A percentile compares a stretch with the other conserved stretches of the same genome.
Evolutionary conservation across 2,329 filamentous ascomycete species (phyloP).

Genomic region (Fusarium haematococcum): DNA sequence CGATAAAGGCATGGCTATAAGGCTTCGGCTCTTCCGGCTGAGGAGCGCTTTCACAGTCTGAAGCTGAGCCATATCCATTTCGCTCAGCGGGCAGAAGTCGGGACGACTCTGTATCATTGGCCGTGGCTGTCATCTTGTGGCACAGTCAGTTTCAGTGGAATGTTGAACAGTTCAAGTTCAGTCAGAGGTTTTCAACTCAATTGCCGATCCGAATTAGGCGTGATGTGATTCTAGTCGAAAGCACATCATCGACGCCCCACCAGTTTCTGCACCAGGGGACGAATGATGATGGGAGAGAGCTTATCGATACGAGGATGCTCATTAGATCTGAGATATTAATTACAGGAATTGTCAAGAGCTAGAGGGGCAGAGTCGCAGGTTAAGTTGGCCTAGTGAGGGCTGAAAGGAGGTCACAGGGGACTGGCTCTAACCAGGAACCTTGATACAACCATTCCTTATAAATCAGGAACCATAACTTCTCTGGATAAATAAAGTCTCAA

Average conservation of each 20-base stretch:
- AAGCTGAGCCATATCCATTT: constrained; percentile 8
- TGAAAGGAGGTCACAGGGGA: neutral
- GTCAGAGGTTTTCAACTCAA: neutral
- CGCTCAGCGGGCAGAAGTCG: constrained; percentile 7
- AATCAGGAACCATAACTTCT: neutral
- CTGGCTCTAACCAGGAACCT: neutral
- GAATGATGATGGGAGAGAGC: neutral
- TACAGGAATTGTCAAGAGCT: neutral
- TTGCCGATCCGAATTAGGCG: neutral
- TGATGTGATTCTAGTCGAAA: constrained; percentile 4
- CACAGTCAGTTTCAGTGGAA: neutral
- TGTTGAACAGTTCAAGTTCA: neutral
- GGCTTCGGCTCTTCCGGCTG: constrained; percentile 4
- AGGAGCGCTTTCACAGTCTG: constrained; percentile 13
- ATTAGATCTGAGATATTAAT: neutral
- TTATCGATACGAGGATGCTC: neutral
- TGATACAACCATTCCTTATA: neutral
- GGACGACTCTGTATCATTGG: constrained; percentile 16
- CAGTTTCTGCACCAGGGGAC: neutral
- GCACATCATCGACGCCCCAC: constrained; percentile 11
- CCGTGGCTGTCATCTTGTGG: neutral
- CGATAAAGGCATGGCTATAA: constrained; percentile 32
- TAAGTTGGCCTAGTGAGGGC: neutral
- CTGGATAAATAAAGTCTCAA: neutral
- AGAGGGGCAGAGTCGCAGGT: neutral